Evolutionary conservation across 257 asterid species (phyloP).

Genomic region (Scutellaria minor): DNA sequence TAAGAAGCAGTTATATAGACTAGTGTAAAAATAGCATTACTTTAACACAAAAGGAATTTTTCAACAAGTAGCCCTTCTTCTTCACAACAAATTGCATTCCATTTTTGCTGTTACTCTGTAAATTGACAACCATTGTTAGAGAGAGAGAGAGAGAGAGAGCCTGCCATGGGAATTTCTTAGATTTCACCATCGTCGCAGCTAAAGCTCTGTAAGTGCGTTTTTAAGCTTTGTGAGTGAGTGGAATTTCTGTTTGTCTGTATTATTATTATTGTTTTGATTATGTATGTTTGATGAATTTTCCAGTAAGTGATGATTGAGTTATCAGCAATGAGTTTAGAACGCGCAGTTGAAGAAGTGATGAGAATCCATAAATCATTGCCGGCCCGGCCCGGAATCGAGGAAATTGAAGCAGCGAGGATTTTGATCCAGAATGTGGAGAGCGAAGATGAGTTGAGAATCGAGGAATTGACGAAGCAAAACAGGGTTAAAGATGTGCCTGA

Average conservation of each 20-base stretch:
- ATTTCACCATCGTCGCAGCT: conserved; percentile 1
- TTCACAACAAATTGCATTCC: background rate
- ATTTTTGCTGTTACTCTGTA: background rate
- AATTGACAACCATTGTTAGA: background rate
- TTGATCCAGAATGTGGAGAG: conserved; percentile 63
- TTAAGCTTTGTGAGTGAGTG: background rate
- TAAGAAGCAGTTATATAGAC: too few relatives aligned
- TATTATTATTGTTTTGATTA: background rate
- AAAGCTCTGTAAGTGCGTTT: conserved; percentile 24
- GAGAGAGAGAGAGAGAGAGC: too few relatives aligned
- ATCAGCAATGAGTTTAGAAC: conserved; percentile 52
- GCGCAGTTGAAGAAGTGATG: conserved; percentile 74
- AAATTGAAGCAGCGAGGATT: conserved; percentile 65
- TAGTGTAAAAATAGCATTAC: background rate
- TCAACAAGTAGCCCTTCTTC: background rate
- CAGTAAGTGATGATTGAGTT: conserved; percentile 35
- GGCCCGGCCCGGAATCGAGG: conserved; percentile 76
- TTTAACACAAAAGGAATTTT: background rate
- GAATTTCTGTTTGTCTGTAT: background rate
- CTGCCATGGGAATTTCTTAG: background rate
- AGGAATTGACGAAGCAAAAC: conserved; percentile 52
- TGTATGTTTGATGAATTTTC: background rate
- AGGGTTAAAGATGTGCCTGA: conserved; percentile 69
- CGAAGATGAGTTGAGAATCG: conserved; percentile 68
- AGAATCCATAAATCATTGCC: conserved; percentile 73